Conservation (phyloP, 768 basidiomycete species). For the Xerocomus potaroensis region DNA sequence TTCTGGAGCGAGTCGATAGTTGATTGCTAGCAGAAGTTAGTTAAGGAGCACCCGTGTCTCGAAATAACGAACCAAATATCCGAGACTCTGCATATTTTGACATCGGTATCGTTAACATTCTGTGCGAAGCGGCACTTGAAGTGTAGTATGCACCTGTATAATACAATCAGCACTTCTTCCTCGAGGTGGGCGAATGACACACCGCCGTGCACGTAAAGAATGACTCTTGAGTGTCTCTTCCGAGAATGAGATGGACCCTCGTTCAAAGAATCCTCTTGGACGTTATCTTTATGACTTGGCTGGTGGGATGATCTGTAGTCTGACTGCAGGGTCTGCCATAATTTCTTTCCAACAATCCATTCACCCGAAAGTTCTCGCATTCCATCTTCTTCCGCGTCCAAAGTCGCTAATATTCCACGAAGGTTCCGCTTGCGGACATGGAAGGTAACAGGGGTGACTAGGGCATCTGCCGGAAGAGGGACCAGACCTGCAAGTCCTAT, state of each 20-base stretch:
- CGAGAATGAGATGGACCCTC: constrained; percentile 14
- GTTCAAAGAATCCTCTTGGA: constrained; percentile 15
- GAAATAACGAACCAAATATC: constrained; percentile 63
- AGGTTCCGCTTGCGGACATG: constrained; percentile 66
- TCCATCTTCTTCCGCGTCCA: constrained; percentile 74
- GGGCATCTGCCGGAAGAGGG: constrained; percentile 86
- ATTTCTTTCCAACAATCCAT: constrained; percentile 92
- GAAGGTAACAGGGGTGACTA: constrained; percentile 94
- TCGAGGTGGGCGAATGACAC: constrained; percentile 20
- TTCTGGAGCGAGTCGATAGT: constrained; percentile 95
- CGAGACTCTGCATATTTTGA: constrained; percentile 86
- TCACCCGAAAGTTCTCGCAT: constrained; percentile 83
- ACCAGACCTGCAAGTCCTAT: constrained; percentile 79
- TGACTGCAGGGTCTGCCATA: constrained; percentile 83
- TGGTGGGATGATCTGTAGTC: constrained; percentile 63
- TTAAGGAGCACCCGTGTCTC: neutral
- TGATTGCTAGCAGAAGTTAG: constrained; percentile 53
- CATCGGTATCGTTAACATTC: constrained; percentile 85
- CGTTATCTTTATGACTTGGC: constrained; percentile 18
- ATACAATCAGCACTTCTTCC: constrained; percentile 2
- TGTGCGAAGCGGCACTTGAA: constrained; percentile 86
- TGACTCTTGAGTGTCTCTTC: constrained; percentile 67
- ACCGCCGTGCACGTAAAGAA: constrained; percentile 96
- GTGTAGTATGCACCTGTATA: constrained; percentile 83
- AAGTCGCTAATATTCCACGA: constrained; percentile 72